phyloP scores from a whole-genome alignment of 768 basidiomycete genomes.

The Panaeolus papilionaceus region DNA sequence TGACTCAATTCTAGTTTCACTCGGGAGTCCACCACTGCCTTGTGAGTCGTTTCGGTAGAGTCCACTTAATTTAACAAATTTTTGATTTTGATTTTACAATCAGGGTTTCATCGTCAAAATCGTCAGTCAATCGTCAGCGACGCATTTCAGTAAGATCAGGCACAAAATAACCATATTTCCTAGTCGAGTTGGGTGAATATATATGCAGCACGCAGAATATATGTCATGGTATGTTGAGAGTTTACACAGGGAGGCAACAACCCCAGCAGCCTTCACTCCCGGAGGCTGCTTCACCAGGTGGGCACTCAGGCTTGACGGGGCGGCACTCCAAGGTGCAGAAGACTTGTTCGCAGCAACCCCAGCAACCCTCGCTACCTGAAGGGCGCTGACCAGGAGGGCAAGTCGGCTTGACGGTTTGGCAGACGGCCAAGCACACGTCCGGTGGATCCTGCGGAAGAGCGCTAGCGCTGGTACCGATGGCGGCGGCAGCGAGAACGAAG shows the following conservation, averaged over 20 bases:
- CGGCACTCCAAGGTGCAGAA: slow-evolving; percentile 18
- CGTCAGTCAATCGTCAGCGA: too few species aligned
- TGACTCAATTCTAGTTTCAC: too few species aligned
- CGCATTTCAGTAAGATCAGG: too few species aligned
- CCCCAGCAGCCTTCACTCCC: slow-evolving; percentile 24
- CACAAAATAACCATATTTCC: too few species aligned
- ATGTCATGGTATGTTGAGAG: background rate
- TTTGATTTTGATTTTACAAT: too few species aligned
- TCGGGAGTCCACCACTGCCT: too few species aligned
- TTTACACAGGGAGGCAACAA: slow-evolving; percentile 19
- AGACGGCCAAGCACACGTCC: slow-evolving; percentile 18
- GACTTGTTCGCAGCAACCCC: slow-evolving; percentile 24
- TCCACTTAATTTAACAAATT: too few species aligned
- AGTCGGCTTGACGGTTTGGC: slow-evolving; percentile 20
- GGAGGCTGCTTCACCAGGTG: slow-evolving; percentile 12
- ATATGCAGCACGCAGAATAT: background rate
- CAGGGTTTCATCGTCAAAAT: too few species aligned
- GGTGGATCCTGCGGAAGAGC: slow-evolving; percentile 16
- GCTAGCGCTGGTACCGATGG: slow-evolving; percentile 1
- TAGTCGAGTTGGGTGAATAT: background rate
- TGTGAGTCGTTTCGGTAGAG: too few species aligned
- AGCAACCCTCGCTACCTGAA: slow-evolving; percentile 26
- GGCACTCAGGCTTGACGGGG: slow-evolving; percentile 17
- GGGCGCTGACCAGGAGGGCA: slow-evolving; percentile 23
- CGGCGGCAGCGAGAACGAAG: slow-evolving; percentile 8